These are phyloP conservation scores for Claviceps sorghi DNA, from an alignment of 2,329 filamentous ascomycete species.

Conservation along the genomic window DNA sequence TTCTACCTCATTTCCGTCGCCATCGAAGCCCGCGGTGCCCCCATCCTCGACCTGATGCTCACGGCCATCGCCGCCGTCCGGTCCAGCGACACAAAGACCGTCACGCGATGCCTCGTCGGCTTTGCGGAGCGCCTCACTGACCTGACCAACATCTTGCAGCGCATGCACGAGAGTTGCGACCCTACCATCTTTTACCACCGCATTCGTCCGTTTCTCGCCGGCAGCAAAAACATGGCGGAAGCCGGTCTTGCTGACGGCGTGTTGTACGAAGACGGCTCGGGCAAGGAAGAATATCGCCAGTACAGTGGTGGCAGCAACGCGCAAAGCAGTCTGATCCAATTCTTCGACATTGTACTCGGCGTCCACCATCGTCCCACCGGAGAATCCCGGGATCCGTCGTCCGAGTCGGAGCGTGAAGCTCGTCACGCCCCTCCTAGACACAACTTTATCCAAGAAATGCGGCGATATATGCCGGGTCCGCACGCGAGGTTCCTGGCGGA, in stretches of 20 bases:
- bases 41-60: conserved; percentile 79
- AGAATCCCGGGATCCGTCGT: conserved; percentile 35
- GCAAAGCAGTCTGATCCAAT: conserved; percentile 91
- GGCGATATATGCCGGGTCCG: conserved; percentile 86
- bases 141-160: conserved; percentile 59
- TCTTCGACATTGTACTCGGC: conserved; percentile 85
- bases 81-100: conserved; percentile 50
- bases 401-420: conserved; percentile 27
- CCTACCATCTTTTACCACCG: conserved; percentile 90
- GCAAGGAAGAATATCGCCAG: conserved; percentile 56
- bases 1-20: conserved; percentile 94
- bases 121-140: conserved; percentile 86
- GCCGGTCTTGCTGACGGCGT: conserved; percentile 81
- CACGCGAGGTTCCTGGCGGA: conserved; percentile 82
- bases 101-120: conserved; percentile 60
- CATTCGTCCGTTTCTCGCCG: conserved; percentile 89
- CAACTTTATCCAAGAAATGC: conserved; percentile 96
- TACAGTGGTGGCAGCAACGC: conserved; percentile 93
- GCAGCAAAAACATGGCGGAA: conserved; percentile 94
- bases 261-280: conserved; percentile 69
- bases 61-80: conserved; percentile 71
- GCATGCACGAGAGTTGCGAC: conserved; percentile 93
- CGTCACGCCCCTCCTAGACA: conserved; percentile 32
- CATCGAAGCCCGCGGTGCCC: conserved; percentile 82
- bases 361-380: conserved; percentile 86